Percentiles rank a stretch among this genome's conserved stretches.
These are phyloP conservation scores for Dianthus caryophyllus DNA, from an alignment of 148 eudicot species.

Conservation along the genomic window DNA sequence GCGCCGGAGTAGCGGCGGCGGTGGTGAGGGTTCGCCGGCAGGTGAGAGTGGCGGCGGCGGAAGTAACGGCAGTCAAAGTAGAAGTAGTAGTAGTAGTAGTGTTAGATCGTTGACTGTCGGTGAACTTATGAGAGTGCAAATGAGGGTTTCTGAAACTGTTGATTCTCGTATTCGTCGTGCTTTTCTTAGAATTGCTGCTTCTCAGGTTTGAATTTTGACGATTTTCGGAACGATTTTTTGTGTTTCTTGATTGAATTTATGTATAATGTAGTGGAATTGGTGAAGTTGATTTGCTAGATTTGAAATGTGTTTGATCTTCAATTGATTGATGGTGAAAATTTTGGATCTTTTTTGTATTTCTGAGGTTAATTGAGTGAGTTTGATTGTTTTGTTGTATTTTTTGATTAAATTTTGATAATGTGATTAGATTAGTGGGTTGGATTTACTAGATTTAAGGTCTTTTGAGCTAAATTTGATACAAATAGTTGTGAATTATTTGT, in stretches of 20 bases:
- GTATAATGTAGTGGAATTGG: constrained; percentile 5
- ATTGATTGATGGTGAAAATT: too few relatives aligned
- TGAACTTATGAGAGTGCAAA: constrained; percentile 85
- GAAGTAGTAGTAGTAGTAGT: too few relatives aligned
- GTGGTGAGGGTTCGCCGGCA: constrained; percentile 19
- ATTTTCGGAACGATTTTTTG: too few relatives aligned
- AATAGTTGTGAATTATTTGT: not conserved
- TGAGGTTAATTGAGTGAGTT: too few relatives aligned
- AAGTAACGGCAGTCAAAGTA: too few relatives aligned
- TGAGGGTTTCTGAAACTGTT: constrained; percentile 64
- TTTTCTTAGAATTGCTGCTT: constrained; percentile 77
- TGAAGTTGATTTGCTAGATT: constrained; percentile 14
- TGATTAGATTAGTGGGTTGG: constrained; percentile 1
- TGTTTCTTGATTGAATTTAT: not conserved
- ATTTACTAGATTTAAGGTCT: constrained; percentile 6
- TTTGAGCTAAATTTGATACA: not conserved
- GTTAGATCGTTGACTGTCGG: constrained; percentile 66
- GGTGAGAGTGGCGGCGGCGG: constrained; percentile 27
- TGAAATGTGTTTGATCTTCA: too few relatives aligned
- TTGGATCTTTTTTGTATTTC: not conserved
- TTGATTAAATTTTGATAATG: constrained; percentile 10
- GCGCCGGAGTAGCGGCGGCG: constrained; percentile 29
- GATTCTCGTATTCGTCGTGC: constrained; percentile 84
- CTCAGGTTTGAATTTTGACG: constrained; percentile 40
- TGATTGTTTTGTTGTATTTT: not conserved